Evolutionary conservation across 208 protist genomes (phyloP).

Genomic region (Leishmania braziliensis): DNA sequence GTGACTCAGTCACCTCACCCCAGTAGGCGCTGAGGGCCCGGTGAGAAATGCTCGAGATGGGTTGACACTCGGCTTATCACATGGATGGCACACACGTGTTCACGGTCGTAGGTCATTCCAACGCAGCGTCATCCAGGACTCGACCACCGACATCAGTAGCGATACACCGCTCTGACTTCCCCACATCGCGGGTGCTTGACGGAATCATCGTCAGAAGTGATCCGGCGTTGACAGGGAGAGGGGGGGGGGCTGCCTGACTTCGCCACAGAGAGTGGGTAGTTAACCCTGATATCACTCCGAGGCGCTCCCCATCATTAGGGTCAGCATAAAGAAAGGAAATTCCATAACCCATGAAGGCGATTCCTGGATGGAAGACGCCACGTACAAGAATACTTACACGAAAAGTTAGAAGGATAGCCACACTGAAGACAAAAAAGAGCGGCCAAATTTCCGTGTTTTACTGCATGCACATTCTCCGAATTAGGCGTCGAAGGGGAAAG

Average conservation of each 20-base stretch:
- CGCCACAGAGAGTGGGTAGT: neutral
- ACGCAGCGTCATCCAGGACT: too few species aligned
- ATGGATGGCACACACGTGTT: neutral
- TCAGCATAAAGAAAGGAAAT: neutral
- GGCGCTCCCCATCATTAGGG: neutral
- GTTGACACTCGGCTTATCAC: neutral
- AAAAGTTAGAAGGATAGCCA: too few species aligned
- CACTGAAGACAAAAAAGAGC: neutral
- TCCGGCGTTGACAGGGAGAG: neutral
- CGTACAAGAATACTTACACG: too few species aligned
- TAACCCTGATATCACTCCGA: neutral
- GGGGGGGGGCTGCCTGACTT: neutral
- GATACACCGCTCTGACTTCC: too few species aligned
- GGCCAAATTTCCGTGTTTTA: neutral
- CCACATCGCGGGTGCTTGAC: too few species aligned
- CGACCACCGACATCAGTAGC: too few species aligned
- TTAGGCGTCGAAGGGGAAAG: neutral
- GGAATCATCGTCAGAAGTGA: neutral
- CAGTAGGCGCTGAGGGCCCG: too few species aligned
- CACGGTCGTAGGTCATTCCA: too few species aligned
- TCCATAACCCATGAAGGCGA: neutral
- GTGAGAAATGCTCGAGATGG: neutral
- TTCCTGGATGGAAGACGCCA: neutral
- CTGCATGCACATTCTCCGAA: neutral
- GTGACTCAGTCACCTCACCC: neutral